A percentile compares a stretch with the other conserved stretches of the same genome.
Evolutionary conservation across 441 rosid genomes (phyloP).

Genomic region (Bruguiera hainesii): DNA sequence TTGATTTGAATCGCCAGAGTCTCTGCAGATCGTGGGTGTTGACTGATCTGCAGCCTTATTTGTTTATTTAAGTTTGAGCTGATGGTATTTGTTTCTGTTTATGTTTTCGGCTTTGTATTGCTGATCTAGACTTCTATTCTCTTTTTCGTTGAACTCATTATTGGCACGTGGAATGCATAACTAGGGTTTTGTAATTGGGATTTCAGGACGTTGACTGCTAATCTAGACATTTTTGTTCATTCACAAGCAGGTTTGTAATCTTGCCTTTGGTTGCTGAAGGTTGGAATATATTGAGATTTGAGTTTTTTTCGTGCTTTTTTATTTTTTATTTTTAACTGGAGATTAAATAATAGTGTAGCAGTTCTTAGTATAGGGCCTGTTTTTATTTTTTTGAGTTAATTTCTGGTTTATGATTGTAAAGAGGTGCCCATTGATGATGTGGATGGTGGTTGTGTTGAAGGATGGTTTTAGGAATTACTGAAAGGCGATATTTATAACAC

Average conservation of each 20-base stretch:
- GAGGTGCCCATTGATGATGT: conserved; percentile 22
- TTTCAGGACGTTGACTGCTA: no score
- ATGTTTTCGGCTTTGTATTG: not conserved
- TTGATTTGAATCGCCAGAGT: not conserved
- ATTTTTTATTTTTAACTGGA: not conserved
- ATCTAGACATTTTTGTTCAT: no score
- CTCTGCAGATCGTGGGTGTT: not conserved
- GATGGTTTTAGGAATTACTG: conserved; percentile 44
- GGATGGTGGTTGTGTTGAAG: conserved; percentile 33
- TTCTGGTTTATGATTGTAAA: conserved; percentile 6
- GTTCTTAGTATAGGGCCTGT: not conserved
- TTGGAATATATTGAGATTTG: no score
- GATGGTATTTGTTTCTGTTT: not conserved
- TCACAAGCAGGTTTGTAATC: no score
- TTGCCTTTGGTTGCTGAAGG: no score
- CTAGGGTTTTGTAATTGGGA: no score
- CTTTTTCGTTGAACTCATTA: no score
- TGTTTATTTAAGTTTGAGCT: not conserved
- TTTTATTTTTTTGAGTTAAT: not conserved
- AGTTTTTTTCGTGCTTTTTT: not conserved
- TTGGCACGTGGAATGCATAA: no score
- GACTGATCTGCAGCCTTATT: not conserved
- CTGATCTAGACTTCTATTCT: not conserved
- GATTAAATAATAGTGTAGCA: no score
- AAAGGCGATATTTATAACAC: conserved; percentile 22